Conservation (phyloP, 257 asterid species). For the Fraxinus americana region DNA sequence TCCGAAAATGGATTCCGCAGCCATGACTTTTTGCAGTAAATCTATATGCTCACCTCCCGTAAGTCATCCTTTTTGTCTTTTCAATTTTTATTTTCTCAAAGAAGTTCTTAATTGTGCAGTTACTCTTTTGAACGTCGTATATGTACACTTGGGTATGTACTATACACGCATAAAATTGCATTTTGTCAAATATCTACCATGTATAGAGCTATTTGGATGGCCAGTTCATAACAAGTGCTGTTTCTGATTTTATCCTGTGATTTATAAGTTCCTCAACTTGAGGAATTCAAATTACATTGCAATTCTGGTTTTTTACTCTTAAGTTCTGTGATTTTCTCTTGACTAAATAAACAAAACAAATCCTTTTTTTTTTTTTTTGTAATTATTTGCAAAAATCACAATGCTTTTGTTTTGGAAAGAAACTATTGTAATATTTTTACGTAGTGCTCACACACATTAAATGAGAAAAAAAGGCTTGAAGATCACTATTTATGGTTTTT, state of each 20-base stretch:
- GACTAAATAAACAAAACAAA: not conserved
- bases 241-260: not conserved
- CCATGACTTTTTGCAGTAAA: conserved; percentile 40
- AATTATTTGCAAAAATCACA: not conserved
- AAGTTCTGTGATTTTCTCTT: not conserved
- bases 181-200: not conserved
- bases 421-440: not conserved
- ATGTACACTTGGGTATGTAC: not conserved
- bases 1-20: conserved; percentile 45
- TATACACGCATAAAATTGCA: not conserved
- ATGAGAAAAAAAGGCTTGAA: not conserved
- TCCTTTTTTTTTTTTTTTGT: not conserved
- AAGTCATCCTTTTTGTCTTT: conserved; percentile 16
- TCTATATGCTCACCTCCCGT: conserved; percentile 47
- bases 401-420: not conserved
- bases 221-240: not conserved
- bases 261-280: not conserved
- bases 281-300: not conserved
- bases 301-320: not conserved
- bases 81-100: not conserved
- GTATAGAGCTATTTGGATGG: not conserved
- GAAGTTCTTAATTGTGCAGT: not conserved
- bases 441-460: not conserved
- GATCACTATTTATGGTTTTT: not conserved
- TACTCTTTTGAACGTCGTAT: not conserved